Percentiles rank a stretch among this genome's conserved stretches.
phyloP scores from a whole-genome alignment of 345 rosid genomes.

The Trapa incisa region DNA sequence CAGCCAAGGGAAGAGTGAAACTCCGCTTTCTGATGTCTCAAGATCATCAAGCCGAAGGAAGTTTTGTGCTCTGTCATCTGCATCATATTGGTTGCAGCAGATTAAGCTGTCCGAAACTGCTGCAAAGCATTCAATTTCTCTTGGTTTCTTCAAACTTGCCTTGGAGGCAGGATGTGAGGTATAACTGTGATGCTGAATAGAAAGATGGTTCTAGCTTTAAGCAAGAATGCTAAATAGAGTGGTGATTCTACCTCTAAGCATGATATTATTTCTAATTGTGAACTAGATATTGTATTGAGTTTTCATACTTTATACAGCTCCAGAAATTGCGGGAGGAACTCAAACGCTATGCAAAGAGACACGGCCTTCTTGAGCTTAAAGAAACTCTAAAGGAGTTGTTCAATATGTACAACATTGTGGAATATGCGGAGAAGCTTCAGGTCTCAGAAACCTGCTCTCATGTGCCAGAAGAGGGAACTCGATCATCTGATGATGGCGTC shows the following conservation, averaged over 20 bases:
- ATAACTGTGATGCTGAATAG: not conserved
- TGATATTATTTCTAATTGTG: too few relatives aligned
- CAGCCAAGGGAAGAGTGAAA: slow-evolving; percentile 31
- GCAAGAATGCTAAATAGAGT: not conserved
- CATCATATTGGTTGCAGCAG: slow-evolving; percentile 65
- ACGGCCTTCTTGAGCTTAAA: slow-evolving; percentile 40
- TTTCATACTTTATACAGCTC: slow-evolving; percentile 29
- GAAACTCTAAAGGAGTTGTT: slow-evolving; percentile 45
- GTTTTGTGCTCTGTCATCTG: slow-evolving; percentile 33
- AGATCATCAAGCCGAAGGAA: slow-evolving; percentile 38
- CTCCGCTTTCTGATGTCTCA: slow-evolving; percentile 41
- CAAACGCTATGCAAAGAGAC: slow-evolving; percentile 48
- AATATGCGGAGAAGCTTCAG: slow-evolving; percentile 38
- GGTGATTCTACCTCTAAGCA: not conserved
- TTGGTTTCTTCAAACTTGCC: slow-evolving; percentile 86
- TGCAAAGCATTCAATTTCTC: slow-evolving; percentile 61
- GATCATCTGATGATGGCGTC: slow-evolving; percentile 53
- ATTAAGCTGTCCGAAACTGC: slow-evolving; percentile 70
- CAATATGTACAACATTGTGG: slow-evolving; percentile 40
- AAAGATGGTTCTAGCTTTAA: too few relatives aligned
- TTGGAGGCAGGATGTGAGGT: slow-evolving; percentile 84
- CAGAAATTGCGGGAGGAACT: slow-evolving; percentile 61
- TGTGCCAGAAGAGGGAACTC: slow-evolving; percentile 43
- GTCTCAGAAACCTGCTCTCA: slow-evolving; percentile 48
- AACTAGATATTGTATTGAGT: too few relatives aligned